Base-by-base conservation (phyloP, 495 filamentous ascomycete genomes). In the Aspergillus leporis region DNA sequence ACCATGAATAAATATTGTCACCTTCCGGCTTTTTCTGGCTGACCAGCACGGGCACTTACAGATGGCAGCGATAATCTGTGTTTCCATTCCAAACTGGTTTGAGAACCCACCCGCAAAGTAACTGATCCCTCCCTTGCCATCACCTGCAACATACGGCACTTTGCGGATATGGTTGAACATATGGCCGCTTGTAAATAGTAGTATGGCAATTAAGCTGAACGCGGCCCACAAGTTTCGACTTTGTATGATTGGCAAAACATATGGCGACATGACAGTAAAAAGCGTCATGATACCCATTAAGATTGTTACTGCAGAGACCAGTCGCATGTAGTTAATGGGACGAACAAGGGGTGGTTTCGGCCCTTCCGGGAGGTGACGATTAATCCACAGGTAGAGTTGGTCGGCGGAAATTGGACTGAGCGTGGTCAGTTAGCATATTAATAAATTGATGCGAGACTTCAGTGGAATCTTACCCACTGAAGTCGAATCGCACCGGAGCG, bases 151-250 rank as follows among this genome's bases (percentile, higher is more conserved):
- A 67, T 99, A 99, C n/a, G 94, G 93, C 0, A 94, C 92, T 67
- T 92, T 92, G 55, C 94, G 83, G 69, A 99, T 99, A 64, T 98
- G 94, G 74, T 98, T 98, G 82, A 93, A 99, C 94, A 99, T 98
- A 70, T 98, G 92, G 14, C 95, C 94, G 62, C 87, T 92, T 34
- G 90, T 98, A 77, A 99, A 99, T 32, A 99, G 78, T 43, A 99
- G 85, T 58, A 99, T 91, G 8, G 85, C 83, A 63, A 99, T 90
- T 52, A 99, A 77, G 69, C 90, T 93, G 62, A 96, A 69, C 28
- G 89, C 93, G 32, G 94, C 92, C 95, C 94, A 99, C 28, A 97
- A 74, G 58, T 94, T 97, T 54, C 93, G 85, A 72, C 90, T 97
- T 68, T 91, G 90, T 36, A 98, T 76, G 55, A 97, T 70, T 28